Conservation (phyloP, 345 rosid genomes). For the Iberis pinnata region DNA sequence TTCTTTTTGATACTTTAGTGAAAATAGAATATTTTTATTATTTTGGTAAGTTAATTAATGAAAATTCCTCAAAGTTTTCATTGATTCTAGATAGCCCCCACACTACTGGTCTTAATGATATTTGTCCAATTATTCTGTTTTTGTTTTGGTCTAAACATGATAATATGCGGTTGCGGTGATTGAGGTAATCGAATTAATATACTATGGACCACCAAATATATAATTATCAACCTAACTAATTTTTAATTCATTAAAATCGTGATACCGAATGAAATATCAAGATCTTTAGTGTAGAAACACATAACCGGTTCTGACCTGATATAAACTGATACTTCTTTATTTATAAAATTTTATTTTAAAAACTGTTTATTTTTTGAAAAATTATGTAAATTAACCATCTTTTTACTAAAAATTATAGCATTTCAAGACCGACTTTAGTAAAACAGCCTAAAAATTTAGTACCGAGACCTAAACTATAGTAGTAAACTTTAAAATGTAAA, state of each 20-base stretch:
- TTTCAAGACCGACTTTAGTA: too few species aligned
- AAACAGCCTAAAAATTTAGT: too few species aligned
- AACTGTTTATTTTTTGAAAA: too few species aligned
- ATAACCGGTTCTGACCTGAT: too few species aligned
- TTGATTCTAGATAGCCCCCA: constrained; percentile 22
- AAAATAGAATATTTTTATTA: constrained; percentile 1
- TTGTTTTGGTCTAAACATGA: constrained; percentile 19
- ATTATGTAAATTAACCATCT: too few species aligned
- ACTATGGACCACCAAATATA: constrained; percentile 6
- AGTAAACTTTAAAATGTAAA: too few species aligned
- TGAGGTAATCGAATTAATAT: constrained; percentile 1
- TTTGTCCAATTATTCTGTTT: constrained; percentile 1
- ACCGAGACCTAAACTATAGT: too few species aligned
- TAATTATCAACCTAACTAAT: constrained; percentile 12
- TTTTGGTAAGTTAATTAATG: constrained; percentile 4
- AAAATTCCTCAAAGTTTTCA: neutral
- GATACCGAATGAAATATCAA: neutral
- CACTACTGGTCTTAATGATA: constrained; percentile 19
- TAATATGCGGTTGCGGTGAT: neutral
- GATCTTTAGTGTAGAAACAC: neutral
- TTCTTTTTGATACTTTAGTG: constrained; percentile 18
- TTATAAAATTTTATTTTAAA: too few species aligned
- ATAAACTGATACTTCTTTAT: too few species aligned
- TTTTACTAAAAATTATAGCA: too few species aligned
- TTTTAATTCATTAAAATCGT: neutral